Evolutionary conservation across 495 filamentous ascomycete species (phyloP).

Genomic region (Neurospora sp.): DNA sequence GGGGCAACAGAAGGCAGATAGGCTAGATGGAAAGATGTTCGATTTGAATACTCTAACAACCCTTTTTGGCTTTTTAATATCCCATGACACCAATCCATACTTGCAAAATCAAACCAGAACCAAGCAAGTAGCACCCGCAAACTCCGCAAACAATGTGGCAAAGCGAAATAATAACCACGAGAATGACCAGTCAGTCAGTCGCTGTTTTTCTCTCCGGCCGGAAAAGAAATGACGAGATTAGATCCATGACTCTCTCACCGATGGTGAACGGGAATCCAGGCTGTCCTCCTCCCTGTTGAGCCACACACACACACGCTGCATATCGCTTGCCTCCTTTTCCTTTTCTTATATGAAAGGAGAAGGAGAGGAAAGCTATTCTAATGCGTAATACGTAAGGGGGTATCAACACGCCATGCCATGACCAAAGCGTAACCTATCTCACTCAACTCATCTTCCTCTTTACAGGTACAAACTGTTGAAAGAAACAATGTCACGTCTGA

Average conservation of each 20-base stretch:
- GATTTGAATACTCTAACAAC: not conserved
- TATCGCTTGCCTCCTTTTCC: not conserved
- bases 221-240: not conserved
- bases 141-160: not conserved
- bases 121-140: not conserved
- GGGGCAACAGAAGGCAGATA: no score
- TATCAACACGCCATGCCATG: not conserved
- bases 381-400: not conserved
- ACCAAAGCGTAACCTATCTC: not conserved
- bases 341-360: not conserved
- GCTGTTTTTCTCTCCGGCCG: not conserved
- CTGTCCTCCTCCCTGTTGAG: not conserved
- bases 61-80: not conserved
- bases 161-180: not conserved
- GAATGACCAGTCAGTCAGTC: not conserved
- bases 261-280: not conserved
- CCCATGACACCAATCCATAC: not conserved
- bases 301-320: not conserved
- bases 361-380: not conserved
- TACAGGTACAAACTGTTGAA: conserved; percentile 86
- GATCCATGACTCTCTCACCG: not conserved
- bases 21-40: not conserved
- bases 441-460: not conserved
- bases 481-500: conserved; percentile 84
- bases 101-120: not conserved